Conservation (phyloP, 164 flowering plant species). For the Umbilicus rupestris region DNA sequence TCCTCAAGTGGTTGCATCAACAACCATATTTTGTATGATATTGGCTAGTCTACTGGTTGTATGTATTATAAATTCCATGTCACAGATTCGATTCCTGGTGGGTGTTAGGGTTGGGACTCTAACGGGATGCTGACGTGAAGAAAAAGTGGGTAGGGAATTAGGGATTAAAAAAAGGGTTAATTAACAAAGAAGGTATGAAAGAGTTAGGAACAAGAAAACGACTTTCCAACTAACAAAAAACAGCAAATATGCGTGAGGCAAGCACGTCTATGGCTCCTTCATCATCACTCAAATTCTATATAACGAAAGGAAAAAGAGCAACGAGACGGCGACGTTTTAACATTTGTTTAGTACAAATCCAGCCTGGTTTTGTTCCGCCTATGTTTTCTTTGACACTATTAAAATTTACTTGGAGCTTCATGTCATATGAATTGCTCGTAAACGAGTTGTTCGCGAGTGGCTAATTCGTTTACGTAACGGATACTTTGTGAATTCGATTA, state of each 20-base stretch:
- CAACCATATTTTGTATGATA: no score
- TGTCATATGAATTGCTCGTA: no score
- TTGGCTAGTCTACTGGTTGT: no score
- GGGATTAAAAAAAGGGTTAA: neutral
- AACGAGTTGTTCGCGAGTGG: no score
- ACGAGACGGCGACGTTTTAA: neutral
- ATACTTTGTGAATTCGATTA: no score
- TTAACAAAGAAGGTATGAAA: neutral
- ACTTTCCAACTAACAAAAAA: constrained; percentile 35
- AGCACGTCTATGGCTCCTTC: constrained; percentile 13
- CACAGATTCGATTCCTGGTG: no score
- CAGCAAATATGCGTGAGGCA: constrained; percentile 24
- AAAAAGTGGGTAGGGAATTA: no score
- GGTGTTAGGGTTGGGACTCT: no score
- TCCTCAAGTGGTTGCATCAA: neutral
- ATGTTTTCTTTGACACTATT: neutral
- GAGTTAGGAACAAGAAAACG: constrained; percentile 28
- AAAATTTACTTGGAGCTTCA: no score
- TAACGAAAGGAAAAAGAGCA: neutral
- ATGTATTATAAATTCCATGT: no score
- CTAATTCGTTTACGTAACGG: no score
- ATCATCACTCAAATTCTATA: neutral
- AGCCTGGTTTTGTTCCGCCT: neutral
- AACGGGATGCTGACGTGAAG: no score
- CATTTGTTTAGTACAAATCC: neutral